Percentiles rank a stretch among this genome's conserved stretches.
Conservation (phyloP, 805 yeast genomes). For the Blastobotrys muscicola region DNA sequence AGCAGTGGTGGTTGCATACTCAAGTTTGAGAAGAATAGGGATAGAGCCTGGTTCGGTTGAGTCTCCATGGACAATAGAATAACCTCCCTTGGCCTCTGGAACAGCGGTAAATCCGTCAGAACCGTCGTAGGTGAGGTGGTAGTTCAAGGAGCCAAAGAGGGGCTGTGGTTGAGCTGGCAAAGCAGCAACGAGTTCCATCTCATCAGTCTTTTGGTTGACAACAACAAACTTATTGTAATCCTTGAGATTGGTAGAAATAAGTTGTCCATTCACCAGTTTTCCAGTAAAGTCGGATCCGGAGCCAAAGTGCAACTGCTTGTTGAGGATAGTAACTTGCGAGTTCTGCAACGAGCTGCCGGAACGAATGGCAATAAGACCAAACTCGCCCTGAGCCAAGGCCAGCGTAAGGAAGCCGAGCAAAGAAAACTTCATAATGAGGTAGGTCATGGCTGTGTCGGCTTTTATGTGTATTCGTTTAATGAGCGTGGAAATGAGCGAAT, state of each 20-base stretch:
- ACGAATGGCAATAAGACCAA: constrained; percentile 7
- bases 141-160: background rate
- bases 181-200: background rate
- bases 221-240: background rate
- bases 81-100: constrained; percentile 11
- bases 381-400: constrained; percentile 3
- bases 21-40: constrained; percentile 4
- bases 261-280: constrained; percentile 2
- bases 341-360: constrained; percentile 11
- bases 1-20: background rate
- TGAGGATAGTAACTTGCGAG: constrained; percentile 4
- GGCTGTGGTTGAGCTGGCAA: background rate
- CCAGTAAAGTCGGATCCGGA: constrained; percentile 1
- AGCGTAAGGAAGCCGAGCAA: constrained; percentile 20
- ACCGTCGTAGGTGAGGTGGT: constrained; percentile 6
- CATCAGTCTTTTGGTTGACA: background rate
- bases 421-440: constrained; percentile 3
- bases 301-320: constrained; percentile 6
- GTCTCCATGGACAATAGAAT: constrained; percentile 7
- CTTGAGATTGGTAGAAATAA: background rate
- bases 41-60: constrained; percentile 2
- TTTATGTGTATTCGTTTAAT: background rate
- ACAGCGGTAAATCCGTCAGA: constrained; percentile 8
- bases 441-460: no score
- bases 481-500: background rate